Conservation (phyloP, 805 yeast species). For the Kodamaea sagamina region DNA sequence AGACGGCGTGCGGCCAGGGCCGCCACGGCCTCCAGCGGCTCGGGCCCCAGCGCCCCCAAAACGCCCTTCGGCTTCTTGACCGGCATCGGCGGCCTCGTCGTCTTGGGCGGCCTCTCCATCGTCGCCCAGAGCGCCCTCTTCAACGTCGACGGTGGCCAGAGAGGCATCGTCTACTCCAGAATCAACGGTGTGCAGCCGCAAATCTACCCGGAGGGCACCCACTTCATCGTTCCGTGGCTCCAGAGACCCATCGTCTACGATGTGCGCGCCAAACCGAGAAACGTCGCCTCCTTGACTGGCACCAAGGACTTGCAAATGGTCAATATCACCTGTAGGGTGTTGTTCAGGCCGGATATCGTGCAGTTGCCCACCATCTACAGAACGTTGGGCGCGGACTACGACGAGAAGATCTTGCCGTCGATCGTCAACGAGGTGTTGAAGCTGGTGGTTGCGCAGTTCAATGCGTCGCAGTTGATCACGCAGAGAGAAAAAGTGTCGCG, state of each 20-base stretch:
- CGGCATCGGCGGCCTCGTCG: conserved; percentile 43
- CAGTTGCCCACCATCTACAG: conserved; percentile 85
- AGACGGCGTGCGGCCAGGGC: conserved; percentile 39
- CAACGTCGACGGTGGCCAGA: conserved; percentile 96
- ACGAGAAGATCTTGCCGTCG: conserved; percentile 96
- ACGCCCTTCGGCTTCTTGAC: conserved; percentile 41
- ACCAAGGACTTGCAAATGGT: conserved; percentile 99
- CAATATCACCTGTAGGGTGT: conserved; percentile 96
- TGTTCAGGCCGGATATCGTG: conserved; percentile 80
- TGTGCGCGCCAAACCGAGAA: conserved; percentile 96
- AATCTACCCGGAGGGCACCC: conserved; percentile 93
- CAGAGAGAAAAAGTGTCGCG: conserved; percentile 96
- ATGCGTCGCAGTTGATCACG: conserved; percentile 97
- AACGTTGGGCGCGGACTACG: conserved; percentile 92
- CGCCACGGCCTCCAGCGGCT: conserved; percentile 27
- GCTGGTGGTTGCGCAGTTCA: conserved; percentile 96
- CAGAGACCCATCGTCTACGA: conserved; percentile 92
- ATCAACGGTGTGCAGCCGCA: conserved; percentile 78
- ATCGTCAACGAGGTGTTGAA: conserved; percentile 96
- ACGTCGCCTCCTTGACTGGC: conserved; percentile 93
- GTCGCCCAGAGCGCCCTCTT: conserved; percentile 47
- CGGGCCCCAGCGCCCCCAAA: conserved; percentile 33
- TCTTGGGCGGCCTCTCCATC: conserved; percentile 42
- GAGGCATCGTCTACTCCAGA: conserved; percentile 93
- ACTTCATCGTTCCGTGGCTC: conserved; percentile 89